Evolutionary conservation across 805 yeast species (phyloP).

Genomic region (Kodamaea fukazawae): DNA sequence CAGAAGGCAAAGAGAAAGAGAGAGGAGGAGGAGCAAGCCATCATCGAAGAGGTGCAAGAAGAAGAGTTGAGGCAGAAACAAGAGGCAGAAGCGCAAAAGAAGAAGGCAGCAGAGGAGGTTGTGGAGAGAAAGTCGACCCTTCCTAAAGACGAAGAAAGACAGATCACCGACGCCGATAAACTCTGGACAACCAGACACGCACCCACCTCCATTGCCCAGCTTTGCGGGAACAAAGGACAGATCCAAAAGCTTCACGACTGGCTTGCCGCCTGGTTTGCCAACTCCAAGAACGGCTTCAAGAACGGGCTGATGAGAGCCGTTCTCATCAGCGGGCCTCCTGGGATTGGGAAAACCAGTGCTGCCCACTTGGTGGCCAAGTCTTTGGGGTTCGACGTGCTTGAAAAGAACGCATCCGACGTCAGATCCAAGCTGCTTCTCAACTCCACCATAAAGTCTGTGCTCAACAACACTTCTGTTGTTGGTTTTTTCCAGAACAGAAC

Average conservation of each 20-base stretch:
- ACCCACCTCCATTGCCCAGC: constrained; percentile 68
- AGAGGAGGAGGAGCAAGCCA: constrained; percentile 61
- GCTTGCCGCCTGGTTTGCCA: constrained; percentile 73
- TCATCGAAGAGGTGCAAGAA: constrained; percentile 40
- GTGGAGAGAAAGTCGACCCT: constrained; percentile 3
- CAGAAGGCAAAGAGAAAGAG: constrained; percentile 66
- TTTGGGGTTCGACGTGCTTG: constrained; percentile 70
- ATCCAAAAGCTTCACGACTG: constrained; percentile 66
- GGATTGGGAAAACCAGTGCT: constrained; percentile 80
- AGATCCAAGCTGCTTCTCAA: constrained; percentile 79
- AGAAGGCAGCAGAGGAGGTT: neutral
- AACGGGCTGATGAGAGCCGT: constrained; percentile 74
- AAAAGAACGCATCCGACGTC: constrained; percentile 85
- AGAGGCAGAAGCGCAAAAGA: constrained; percentile 24
- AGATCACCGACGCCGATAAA: constrained; percentile 53
- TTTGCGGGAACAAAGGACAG: constrained; percentile 87
- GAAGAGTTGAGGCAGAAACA: constrained; percentile 24
- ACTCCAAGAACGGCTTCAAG: constrained; percentile 54
- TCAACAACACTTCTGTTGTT: constrained; percentile 78
- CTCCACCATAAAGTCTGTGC: constrained; percentile 62
- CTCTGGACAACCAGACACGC: constrained; percentile 95
- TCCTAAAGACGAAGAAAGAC: constrained; percentile 21
- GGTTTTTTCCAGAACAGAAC: constrained; percentile 60
- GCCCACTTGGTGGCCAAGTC: constrained; percentile 72
- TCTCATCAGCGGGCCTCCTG: constrained; percentile 84